A percentile compares a stretch with the other conserved stretches of the same genome.
Evolutionary conservation across 2,329 filamentous ascomycete species (phyloP).

Genomic region (Microdochium paspali): DNA sequence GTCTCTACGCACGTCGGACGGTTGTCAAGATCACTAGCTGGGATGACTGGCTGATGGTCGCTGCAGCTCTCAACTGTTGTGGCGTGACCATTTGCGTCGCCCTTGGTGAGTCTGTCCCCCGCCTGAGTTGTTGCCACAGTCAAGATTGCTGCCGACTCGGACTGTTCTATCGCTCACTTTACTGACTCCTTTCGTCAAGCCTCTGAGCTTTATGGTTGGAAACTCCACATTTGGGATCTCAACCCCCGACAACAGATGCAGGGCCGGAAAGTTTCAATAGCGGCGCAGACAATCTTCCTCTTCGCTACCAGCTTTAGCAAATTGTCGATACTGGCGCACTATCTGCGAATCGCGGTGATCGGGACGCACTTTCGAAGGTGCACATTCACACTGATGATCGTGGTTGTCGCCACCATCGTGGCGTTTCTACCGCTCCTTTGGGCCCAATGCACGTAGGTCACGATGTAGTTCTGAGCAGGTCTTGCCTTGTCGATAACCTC

Average conservation of each 20-base stretch:
- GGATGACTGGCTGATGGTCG: conserved; percentile 33
- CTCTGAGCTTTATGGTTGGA: conserved; percentile 24
- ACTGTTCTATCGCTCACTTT: not conserved
- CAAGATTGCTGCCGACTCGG: too few relatives aligned
- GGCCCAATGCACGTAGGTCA: conserved; percentile 25
- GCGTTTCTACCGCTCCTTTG: conserved; percentile 24
- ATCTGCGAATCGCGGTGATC: conserved; percentile 26
- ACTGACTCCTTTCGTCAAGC: conserved; percentile 7
- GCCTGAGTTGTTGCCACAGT: not conserved
- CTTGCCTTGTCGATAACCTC: not conserved
- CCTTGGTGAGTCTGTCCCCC: not conserved
- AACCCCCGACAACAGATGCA: conserved; percentile 13
- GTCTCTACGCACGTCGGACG: conserved; percentile 25
- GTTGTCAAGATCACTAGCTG: conserved; percentile 22
- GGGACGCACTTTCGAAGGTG: conserved; percentile 21
- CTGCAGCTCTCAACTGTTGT: conserved; percentile 13
- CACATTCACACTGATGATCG: conserved; percentile 16
- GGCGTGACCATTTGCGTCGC: conserved; percentile 15
- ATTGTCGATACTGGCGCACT: conserved; percentile 28
- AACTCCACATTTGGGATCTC: conserved; percentile 27
- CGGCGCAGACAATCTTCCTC: conserved; percentile 27
- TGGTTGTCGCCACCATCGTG: conserved; percentile 18
- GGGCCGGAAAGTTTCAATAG: conserved; percentile 26
- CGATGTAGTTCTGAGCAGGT: too few relatives aligned
- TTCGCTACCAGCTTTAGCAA: conserved; percentile 27